Conservation (phyloP, 1,284 basidiomycete species). For the Apiotrichum laibachii region DNA sequence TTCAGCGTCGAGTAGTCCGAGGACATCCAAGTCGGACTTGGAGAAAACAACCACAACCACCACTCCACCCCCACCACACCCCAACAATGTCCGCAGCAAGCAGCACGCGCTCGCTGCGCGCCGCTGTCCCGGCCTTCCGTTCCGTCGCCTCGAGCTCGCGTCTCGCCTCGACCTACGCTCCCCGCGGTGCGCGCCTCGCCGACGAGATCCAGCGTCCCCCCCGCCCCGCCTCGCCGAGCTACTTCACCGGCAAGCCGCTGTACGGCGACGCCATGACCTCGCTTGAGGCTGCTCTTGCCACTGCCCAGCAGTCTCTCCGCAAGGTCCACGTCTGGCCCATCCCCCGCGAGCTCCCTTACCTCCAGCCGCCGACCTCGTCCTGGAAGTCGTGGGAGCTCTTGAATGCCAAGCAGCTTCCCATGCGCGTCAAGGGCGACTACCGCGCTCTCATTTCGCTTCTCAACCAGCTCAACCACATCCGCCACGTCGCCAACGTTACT, state of each 20-base stretch:
- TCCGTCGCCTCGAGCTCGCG: slow-evolving; percentile 9
- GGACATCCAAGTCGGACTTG: background rate
- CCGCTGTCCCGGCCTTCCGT: slow-evolving; percentile 2
- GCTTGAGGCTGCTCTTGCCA: slow-evolving; percentile 65
- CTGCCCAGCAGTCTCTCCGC: slow-evolving; percentile 62
- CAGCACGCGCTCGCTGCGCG: slow-evolving; percentile 14
- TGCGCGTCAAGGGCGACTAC: slow-evolving; percentile 74
- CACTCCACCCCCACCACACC: background rate
- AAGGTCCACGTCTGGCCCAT: slow-evolving; percentile 70
- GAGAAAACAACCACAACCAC: background rate
- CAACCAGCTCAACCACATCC: slow-evolving; percentile 68
- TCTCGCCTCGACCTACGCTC: slow-evolving; percentile 12
- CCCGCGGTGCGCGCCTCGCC: background rate
- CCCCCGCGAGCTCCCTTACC: slow-evolving; percentile 64
- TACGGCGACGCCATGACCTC: slow-evolving; percentile 71
- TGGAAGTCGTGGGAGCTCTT: slow-evolving; percentile 62
- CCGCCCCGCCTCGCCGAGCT: slow-evolving; percentile 62
- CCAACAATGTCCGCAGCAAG: slow-evolving; percentile 3
- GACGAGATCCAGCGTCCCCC: slow-evolving; percentile 17
- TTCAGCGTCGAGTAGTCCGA: slow-evolving; percentile 8
- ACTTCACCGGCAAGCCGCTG: slow-evolving; percentile 79
- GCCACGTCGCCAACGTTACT: slow-evolving; percentile 65
- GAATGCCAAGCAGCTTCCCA: slow-evolving; percentile 44
- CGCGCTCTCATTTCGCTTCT: slow-evolving; percentile 65
- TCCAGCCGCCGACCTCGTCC: slow-evolving; percentile 58